phyloP scores from a whole-genome alignment of 2,329 filamentous ascomycete species.

The Lasiodiplodia hormozganensis region DNA sequence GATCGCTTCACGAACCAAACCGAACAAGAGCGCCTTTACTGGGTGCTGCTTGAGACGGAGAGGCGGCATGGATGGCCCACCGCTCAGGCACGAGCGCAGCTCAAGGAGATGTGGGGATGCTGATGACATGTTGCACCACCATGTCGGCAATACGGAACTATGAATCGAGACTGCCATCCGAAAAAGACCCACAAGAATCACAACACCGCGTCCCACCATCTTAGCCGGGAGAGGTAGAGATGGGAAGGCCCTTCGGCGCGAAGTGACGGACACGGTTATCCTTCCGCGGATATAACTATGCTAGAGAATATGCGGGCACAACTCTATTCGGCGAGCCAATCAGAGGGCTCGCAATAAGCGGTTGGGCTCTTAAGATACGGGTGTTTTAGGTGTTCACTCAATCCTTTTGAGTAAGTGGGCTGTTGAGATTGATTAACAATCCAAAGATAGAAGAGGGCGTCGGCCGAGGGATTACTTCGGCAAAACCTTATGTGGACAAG shows the following conservation, averaged over 20 bases:
- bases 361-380: background rate
- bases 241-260: background rate
- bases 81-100: slow-evolving; percentile 6
- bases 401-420: background rate
- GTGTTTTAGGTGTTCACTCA: background rate
- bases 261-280: background rate
- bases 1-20: slow-evolving; percentile 18
- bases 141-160: background rate
- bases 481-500: background rate
- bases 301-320: background rate
- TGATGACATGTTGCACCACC: background rate
- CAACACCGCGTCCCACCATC: too few species aligned
- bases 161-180: background rate
- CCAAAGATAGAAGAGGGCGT: background rate
- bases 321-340: background rate
- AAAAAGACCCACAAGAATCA: background rate
- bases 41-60: background rate
- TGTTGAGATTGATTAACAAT: background rate
- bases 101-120: slow-evolving; percentile 24
- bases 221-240: too few species aligned
- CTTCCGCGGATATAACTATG: background rate
- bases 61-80: slow-evolving; percentile 19
- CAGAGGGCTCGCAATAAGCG: too few species aligned
- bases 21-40: slow-evolving; percentile 7
- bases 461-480: background rate